Base-by-base conservation (phyloP, 2,329 filamentous ascomycete genomes). In the Xylariomycetidae sp. region DNA sequence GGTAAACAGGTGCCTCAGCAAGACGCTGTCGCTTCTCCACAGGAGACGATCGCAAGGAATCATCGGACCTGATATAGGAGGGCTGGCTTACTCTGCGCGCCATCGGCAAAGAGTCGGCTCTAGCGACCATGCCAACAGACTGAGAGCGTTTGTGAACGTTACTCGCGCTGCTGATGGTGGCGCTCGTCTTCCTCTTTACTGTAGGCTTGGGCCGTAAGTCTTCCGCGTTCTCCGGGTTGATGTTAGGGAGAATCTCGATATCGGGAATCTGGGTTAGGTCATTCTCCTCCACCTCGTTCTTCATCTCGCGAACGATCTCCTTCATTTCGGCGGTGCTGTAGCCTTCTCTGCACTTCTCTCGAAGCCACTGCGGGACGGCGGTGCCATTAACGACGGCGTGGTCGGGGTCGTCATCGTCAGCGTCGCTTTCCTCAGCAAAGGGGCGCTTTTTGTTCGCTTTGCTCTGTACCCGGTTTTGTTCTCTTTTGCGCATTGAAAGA, bases 401-500 rank as follows among this genome's bases (percentile, higher is more conserved):
- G 15, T 57, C 53, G 2, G 39, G 30, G 3, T 50, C 51, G 0
- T 42, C 38, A 7, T 60, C 57, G 5, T 57, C 57, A 0, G 63
- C 57, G 9, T 48, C 47, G 15, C 51, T 57, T 18, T 59, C 59
- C 10, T 60, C 57, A 5, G 29, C 39, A 13, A 43, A 43, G 12
- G 37, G 43, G 20, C 53, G 55, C 44, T 59, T 64, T 38, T 47
- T 45, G 0, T 46, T 48, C 3, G 5, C 6, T 15, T 55, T 52
- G 58, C 63, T 60, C 39, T 68, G 64, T 6, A 77, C 59, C 4
- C 77, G 70, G 45, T 72, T 66, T 48, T 76, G 67, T 51, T 84
- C 79, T 10, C 81, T 73, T 58, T 80, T 81, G 27, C 79, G 70
- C 29, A 80, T 66, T 5, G 68, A 70, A 6, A 87, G 57, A 2